Evolutionary conservation across 371 early-diverging fungal genomes (phyloP).

Genomic region (Rhizomucor miehei): DNA sequence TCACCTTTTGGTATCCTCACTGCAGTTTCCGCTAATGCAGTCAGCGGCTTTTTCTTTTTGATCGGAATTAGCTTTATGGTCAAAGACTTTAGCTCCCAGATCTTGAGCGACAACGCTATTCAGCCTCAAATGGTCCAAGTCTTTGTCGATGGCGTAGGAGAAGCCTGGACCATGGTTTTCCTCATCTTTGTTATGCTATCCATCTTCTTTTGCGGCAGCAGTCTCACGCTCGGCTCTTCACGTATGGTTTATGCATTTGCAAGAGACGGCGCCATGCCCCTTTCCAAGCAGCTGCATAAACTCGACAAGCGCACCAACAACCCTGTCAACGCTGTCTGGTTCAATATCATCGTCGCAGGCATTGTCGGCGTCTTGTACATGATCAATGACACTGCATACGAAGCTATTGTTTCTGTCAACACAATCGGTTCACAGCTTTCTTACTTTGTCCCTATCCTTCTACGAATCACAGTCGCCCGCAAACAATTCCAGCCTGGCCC

Average conservation of each 20-base stretch:
- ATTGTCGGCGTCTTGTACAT: conserved; percentile 47
- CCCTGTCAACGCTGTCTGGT: conserved; percentile 48
- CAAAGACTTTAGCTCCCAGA: conserved; percentile 44
- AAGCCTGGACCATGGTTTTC: conserved; percentile 53
- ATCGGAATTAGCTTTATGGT: conserved; percentile 58
- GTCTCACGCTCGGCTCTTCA: conserved; percentile 55
- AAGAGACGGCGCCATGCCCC: conserved; percentile 64
- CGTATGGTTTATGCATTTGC: conserved; percentile 79
- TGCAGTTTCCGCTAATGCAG: conserved; percentile 56
- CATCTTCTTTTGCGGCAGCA: conserved; percentile 57
- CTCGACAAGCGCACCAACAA: conserved; percentile 33
- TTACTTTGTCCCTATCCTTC: conserved; percentile 69
- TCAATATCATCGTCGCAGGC: conserved; percentile 35
- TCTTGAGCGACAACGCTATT: conserved; percentile 42
- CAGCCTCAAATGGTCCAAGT: conserved; percentile 57
- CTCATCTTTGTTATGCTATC: conserved; percentile 53
- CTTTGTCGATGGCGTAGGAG: conserved; percentile 62
- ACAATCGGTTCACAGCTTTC: conserved; percentile 72
- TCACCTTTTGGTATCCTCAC: conserved; percentile 62
- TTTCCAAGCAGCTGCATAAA: conserved; percentile 33
- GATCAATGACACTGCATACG: conserved; percentile 49
- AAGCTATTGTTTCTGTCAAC: conserved; percentile 70
- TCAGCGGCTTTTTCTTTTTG: conserved; percentile 56
- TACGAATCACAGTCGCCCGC: conserved; percentile 51
- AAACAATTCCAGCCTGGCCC: conserved; percentile 58